A percentile compares a stretch with the other conserved stretches of the same genome.
Conservation (phyloP, 169 alveolate species). For the Besnoitia besnoiti region DNA sequence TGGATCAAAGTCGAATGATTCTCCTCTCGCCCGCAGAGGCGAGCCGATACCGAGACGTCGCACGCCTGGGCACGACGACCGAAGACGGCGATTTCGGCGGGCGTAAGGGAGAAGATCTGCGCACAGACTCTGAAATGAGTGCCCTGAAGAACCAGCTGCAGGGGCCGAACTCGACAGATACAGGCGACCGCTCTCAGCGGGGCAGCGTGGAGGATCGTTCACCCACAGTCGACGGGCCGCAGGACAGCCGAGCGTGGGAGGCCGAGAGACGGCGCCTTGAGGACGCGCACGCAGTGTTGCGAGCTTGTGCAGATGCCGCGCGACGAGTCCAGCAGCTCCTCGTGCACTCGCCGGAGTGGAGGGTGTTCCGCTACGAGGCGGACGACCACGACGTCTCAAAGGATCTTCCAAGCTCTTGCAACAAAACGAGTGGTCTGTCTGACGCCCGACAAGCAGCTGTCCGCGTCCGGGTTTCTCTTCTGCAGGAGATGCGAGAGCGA, state of each 20-base stretch:
- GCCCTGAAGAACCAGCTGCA: slow-evolving; percentile 17
- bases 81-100: too few relatives aligned
- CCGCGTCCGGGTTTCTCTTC: not conserved
- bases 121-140: slow-evolving; percentile 42
- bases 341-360: slow-evolving; percentile 24
- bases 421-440: not conserved
- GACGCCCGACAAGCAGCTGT: not conserved
- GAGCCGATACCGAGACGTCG: slow-evolving; percentile 31
- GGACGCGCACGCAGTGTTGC: not conserved
- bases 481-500: not conserved
- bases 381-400: not conserved
- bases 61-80: not conserved
- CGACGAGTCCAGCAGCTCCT: slow-evolving; percentile 16
- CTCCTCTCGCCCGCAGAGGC: slow-evolving; percentile 58
- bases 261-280: not conserved
- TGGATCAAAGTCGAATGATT: not conserved
- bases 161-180: not conserved
- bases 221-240: not conserved
- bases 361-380: not conserved
- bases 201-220: not conserved
- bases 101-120: not conserved
- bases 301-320: not conserved
- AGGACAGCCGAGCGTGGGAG: not conserved
- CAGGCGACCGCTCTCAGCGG: not conserved
- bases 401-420: not conserved